Evolutionary conservation across 805 yeast genomes (phyloP), one percentile per base, ranked within the genome.

Genomic region (Saccharomycopsis guyanensis): DNA sequence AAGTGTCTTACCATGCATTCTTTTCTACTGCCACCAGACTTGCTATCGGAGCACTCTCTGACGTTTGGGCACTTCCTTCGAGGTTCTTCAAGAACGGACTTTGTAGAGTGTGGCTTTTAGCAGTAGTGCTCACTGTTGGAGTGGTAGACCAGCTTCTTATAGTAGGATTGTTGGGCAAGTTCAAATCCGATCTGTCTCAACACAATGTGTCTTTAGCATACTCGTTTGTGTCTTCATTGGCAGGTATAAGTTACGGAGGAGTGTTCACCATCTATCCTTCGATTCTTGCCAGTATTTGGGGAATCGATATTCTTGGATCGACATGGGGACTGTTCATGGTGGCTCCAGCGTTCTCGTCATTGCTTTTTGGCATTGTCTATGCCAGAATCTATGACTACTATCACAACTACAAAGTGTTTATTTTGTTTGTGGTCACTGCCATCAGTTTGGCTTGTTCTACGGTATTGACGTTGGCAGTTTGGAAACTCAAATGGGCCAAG

Each of bases 241-340:
- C 78, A 46, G 97, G 97, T 0, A 58, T 76, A 22, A 67, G 77
- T 4, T 86, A 91, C 58, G 96, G 97, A 27, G 86, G 89, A 0
- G 59, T 86, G 3, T 91, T 86, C 66, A 88, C 97, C 0, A 64
- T 86, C 4, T 85, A 79, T 55, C 97, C 98, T 2, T 83, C 95
- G 0, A 71, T 88, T 12, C 77, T 88, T 13, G 82, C 95, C 1
- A 70, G 81, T 3, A 76, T 85, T 2, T 93, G 96, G 88, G 97
- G 97, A 0, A 73, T 84, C 19, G 88, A 84, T 37, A 73, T 85
- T 29, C 78, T 91, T 63, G 97, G 97, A 0, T 84, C 95, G 2
- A 84, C 91, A 1, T 91, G 96, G 86, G 97, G 97, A 2, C 68
- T 83, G 22, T 85, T 87, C 60, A 82, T 87, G 74, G 71, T 85